Evolutionary conservation across 352 stramenopile species (phyloP).

Genomic region (Hyaloperonospora arabidopsidis): DNA sequence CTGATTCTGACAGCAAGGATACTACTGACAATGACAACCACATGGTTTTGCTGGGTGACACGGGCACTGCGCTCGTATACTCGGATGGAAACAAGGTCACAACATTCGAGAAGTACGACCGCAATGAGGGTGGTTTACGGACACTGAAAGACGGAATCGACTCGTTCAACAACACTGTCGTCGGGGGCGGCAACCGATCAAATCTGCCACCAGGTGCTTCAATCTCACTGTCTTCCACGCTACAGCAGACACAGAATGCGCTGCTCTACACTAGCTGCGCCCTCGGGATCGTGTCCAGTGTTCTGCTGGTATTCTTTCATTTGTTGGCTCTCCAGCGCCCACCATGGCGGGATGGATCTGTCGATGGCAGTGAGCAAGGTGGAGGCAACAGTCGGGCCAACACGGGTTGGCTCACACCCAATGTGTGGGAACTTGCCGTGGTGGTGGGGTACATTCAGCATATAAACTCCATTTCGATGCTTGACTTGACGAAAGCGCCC

Average conservation of each 20-base stretch:
- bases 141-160: conserved; percentile 17
- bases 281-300: conserved; percentile 36
- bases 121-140: conserved; percentile 15
- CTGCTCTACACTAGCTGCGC: conserved; percentile 43
- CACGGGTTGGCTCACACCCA: conserved; percentile 44
- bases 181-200: conserved; percentile 43
- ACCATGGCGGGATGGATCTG: conserved; percentile 29
- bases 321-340: conserved; percentile 41
- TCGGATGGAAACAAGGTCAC: conserved; percentile 29
- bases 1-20: conserved; percentile 18
- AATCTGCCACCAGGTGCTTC: conserved; percentile 47
- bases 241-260: conserved; percentile 39
- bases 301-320: conserved; percentile 54
- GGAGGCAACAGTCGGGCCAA: conserved; percentile 13
- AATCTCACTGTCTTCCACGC: conserved; percentile 41
- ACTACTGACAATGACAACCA: conserved; percentile 16
- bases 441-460: conserved; percentile 66
- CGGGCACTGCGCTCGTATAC: conserved; percentile 29
- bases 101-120: conserved; percentile 36
- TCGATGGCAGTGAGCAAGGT: conserved; percentile 11
- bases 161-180: conserved; percentile 30
- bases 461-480: conserved; percentile 60
- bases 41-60: conserved; percentile 25
- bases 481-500: conserved; percentile 66
- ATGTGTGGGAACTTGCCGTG: conserved; percentile 58